Evolutionary conservation across 352 stramenopile genomes (phyloP).

Genomic region (Phytophthora pisi): DNA sequence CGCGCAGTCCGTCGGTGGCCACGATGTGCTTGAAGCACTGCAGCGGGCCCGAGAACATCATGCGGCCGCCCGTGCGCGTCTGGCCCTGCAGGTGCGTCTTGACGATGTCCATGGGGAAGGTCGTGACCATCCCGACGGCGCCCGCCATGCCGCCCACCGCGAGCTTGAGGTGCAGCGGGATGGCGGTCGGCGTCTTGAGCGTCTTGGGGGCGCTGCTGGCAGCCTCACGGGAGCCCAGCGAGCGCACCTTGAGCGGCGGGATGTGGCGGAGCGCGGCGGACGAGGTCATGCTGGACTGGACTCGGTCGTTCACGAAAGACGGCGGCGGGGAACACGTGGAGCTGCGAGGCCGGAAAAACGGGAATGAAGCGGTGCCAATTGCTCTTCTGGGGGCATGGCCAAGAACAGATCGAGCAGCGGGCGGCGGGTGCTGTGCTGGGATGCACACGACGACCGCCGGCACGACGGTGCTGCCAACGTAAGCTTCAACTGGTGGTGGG

Average conservation of each 20-base stretch:
- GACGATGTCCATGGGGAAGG: conserved; percentile 93
- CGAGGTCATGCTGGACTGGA: conserved; percentile 19
- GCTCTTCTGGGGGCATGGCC: background rate
- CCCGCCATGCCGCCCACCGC: conserved; percentile 85
- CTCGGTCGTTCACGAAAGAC: background rate
- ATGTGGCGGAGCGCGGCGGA: conserved; percentile 22
- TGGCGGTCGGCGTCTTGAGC: conserved; percentile 29
- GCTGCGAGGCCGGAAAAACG: conserved; percentile 30
- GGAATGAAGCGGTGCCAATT: conserved; percentile 22
- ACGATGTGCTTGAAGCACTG: conserved; percentile 79
- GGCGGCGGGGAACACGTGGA: conserved; percentile 11
- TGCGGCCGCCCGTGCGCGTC: conserved; percentile 37
- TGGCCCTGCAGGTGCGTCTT: conserved; percentile 93
- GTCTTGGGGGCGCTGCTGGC: conserved; percentile 15
- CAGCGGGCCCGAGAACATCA: conserved; percentile 66
- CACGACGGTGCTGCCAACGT: conserved; percentile 8
- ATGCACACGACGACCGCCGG: conserved; percentile 7
- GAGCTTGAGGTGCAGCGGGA: conserved; percentile 87
- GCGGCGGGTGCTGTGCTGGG: conserved; percentile 10
- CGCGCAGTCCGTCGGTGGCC: conserved; percentile 65
- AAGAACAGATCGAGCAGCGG: background rate
- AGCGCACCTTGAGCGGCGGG: conserved; percentile 26
- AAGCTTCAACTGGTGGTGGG: conserved; percentile 13
- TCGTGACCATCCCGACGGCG: conserved; percentile 78
- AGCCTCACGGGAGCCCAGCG: conserved; percentile 16